phyloP scores from a whole-genome alignment of 1,284 basidiomycete species.

The Ustilago shanxiensis region DNA sequence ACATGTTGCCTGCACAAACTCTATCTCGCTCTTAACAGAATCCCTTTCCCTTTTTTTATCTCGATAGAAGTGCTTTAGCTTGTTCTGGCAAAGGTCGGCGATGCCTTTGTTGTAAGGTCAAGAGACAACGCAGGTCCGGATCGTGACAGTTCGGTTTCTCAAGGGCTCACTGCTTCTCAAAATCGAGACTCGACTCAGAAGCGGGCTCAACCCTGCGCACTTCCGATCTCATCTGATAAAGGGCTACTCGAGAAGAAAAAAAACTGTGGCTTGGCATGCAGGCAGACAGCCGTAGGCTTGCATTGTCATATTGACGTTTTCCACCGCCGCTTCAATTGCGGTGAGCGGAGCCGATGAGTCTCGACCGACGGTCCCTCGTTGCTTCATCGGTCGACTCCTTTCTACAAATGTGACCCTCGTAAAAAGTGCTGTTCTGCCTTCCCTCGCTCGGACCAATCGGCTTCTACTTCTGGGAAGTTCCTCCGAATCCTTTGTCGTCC shows the following conservation, averaged over 20 bases:
- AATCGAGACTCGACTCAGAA: too few relatives aligned
- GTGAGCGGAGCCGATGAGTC: slow-evolving; percentile 6
- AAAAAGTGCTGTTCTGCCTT: neutral
- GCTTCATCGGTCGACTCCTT: neutral
- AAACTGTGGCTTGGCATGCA: slow-evolving; percentile 4
- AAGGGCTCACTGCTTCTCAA: too few relatives aligned
- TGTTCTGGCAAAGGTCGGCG: too few relatives aligned
- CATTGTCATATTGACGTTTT: neutral
- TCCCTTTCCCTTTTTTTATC: too few relatives aligned
- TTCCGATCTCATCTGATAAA: slow-evolving; percentile 9
- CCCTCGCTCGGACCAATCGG: slow-evolving; percentile 2
- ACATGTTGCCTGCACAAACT: slow-evolving; percentile 6
- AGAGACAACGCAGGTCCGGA: too few relatives aligned
- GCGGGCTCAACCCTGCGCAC: too few relatives aligned
- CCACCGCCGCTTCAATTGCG: slow-evolving; percentile 18
- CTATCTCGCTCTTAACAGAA: too few relatives aligned
- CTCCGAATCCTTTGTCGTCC: slow-evolving; percentile 1
- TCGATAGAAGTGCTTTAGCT: too few relatives aligned
- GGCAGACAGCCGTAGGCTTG: slow-evolving; percentile 5
- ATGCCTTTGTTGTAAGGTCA: too few relatives aligned
- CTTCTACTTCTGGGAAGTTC: neutral
- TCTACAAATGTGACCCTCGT: too few relatives aligned
- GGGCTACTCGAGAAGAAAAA: neutral
- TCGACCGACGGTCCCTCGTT: slow-evolving; percentile 13
- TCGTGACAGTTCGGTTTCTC: too few relatives aligned